Evolutionary conservation across 208 protist genomes (phyloP), one percentile per base, ranked within the genome.

Genomic region (Trypanosoma theileri): DNA sequence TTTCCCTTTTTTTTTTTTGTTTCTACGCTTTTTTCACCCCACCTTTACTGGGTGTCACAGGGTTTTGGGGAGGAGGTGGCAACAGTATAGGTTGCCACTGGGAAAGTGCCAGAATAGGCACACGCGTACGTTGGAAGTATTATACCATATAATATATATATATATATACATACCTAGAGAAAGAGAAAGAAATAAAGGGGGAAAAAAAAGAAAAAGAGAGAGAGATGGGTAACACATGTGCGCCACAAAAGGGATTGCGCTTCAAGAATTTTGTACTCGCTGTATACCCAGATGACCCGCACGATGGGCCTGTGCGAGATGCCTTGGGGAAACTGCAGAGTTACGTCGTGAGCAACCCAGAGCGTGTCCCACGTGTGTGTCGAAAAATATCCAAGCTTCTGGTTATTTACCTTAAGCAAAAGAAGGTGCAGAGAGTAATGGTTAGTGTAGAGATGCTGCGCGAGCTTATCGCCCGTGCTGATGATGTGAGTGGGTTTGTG

Each of bases 311-410:
- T 0, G 79, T 93, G 51, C 73, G 80, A 42, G 89, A 92, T 48
- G 84, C 83, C 0, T 71, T 95, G 0, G 79, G 72, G 6, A 88
- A 86, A 62, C 74, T 95, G 3, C 78, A 84, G 54, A 85, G 77
- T 61, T 95, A 95, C 68, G 67, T 88, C 19, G 75, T 61, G 24
- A 89, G 79, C 65, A 95, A 95, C 69, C 85, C 85, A 1, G 89
- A 95, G 78, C 82, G 89, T 51, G 85, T 95, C 31, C 85, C 89
- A 2, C 84, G 86, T 40, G 81, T 95, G 28, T 95, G 89, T 65
- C 86, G 86, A 22, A 95, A 95, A 68, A 84, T 95, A 3, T 73
- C 60, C 4, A 95, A 95, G 55, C 62, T 92, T 9, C 40, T 91
- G 1, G 58, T 28, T n/a, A 26, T 63, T 6, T 75, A 91, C 66